Base-by-base conservation (phyloP, 1,284 basidiomycete species). In the Trametes polyzona region DNA sequence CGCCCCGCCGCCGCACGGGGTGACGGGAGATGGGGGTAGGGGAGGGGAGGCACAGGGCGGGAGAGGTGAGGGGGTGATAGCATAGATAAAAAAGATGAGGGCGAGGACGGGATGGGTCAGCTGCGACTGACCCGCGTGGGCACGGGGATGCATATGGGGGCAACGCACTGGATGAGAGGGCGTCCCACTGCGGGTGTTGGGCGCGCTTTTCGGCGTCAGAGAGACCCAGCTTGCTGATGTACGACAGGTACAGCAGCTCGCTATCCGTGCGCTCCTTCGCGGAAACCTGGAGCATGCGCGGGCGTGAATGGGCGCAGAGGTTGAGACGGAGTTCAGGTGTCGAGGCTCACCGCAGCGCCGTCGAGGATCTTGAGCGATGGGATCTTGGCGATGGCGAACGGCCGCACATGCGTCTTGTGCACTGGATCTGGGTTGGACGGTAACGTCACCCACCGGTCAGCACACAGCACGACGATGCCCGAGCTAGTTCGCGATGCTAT, bases 241-340 rank as follows among this genome's bases (percentile, higher is more conserved):
- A 79, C 32, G 87, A 87, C 50, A 96, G 76, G 73, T 95, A 96
- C 69, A 90, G 92, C 37, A 93, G 73, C 73, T 98, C 95, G 47
- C 90, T 87, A 67, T 98, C 96, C n/a, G 74, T 78, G 33, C 96
- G 80, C 69, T 96, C 94, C 59, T 82, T 83, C 8, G 72, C 55
- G 4, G 86, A 82, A 49, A 96, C 83, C 88, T 93, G 67, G 44
- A 30, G 36, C 9, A 29, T n/a, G 33, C 49, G 56, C 27, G 48
- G 55, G 43, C 55, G 35, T 70, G 55, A 66, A 4, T 29, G 30
- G 24, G 29, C n/a, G 36, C 10, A 37, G 19, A 21, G 4, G 39
- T 27, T 36, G 26, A 41, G 10, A 56, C 32, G 50, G 40, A 47
- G 41, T n/a, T 1, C 6, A 12, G 5, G 42, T 33, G 37, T 27